Conservation (phyloP, 2,329 filamentous ascomycete species). For the Pseudopyrenochaeta lycopersici region DNA sequence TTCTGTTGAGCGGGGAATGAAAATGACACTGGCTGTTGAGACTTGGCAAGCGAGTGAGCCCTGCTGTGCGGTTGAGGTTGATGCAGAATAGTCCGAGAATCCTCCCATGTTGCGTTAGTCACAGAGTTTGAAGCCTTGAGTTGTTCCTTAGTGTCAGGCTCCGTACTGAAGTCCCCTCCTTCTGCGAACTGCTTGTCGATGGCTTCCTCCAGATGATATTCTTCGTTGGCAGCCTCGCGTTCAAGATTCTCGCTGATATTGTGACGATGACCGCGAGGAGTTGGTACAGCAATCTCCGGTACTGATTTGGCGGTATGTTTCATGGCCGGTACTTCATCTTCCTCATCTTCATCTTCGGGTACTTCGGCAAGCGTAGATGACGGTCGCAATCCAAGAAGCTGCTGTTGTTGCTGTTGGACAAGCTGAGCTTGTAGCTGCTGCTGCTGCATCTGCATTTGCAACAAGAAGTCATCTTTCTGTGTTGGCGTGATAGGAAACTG, state of each 20-base stretch:
- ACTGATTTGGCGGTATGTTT: conserved; percentile 50
- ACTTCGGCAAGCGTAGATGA: conserved; percentile 70
- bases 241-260: conserved; percentile 82
- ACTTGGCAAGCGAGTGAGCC: conserved; percentile 75
- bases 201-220: conserved; percentile 84
- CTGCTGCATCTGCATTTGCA: conserved; percentile 60
- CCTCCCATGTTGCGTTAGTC: conserved; percentile 45
- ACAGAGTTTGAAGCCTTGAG: conserved; percentile 36
- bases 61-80: conserved; percentile 79
- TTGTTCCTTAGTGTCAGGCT: conserved; percentile 41
- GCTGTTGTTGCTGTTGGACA: conserved; percentile 55
- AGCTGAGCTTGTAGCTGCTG: conserved; percentile 64
- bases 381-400: conserved; percentile 57
- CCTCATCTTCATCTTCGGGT: conserved; percentile 76
- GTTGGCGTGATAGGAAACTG: conserved; percentile 54
- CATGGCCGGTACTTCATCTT: conserved; percentile 49
- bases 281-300: conserved; percentile 67
- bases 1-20: conserved; percentile 41
- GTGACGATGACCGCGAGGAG: conserved; percentile 69
- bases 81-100: conserved; percentile 62
- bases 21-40: conserved; percentile 55
- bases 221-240: conserved; percentile 83
- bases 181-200: conserved; percentile 81
- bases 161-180: conserved; percentile 73
- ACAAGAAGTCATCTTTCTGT: conserved; percentile 51